Percentiles rank a stretch among this genome's conserved stretches.
These are phyloP conservation scores for Globisporangium cylindrosporum DNA, from an alignment of 352 stramenopile genomes.

Conservation along the genomic window DNA sequence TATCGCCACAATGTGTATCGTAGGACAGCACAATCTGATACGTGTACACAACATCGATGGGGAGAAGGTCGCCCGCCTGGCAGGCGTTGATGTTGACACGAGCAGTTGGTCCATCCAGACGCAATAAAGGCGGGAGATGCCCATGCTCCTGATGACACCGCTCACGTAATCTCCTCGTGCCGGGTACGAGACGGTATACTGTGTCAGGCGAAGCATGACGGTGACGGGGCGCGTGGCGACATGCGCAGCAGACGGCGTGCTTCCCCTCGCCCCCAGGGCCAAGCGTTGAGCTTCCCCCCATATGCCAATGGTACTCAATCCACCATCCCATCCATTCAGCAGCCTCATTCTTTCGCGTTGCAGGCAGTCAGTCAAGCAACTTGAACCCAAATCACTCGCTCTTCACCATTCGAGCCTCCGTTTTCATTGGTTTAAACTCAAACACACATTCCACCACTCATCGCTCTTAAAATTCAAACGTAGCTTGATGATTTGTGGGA, in stretches of 20 bases:
- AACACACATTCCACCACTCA: not conserved
- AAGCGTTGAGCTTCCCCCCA: not conserved
- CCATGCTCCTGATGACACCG: not conserved
- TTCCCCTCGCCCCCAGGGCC: not conserved
- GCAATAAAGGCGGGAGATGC: not conserved
- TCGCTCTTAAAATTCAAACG: not conserved
- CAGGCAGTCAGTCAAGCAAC: not conserved
- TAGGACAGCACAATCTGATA: not conserved
- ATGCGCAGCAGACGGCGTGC: not conserved
- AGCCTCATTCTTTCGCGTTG: constrained; percentile 7
- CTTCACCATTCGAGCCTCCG: not conserved
- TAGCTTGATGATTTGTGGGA: not conserved
- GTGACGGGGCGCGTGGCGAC: not conserved
- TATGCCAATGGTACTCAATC: not conserved
- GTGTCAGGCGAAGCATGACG: not conserved
- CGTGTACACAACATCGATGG: not conserved
- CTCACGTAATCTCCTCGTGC: not conserved
- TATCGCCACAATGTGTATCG: not conserved
- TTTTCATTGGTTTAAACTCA: not conserved
- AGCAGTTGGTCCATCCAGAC: constrained; percentile 5
- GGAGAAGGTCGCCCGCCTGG: not conserved
- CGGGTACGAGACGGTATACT: not conserved
- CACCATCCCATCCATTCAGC: not conserved
- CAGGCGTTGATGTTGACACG: not conserved
- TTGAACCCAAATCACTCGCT: constrained; percentile 4